phyloP scores from a whole-genome alignment of 306 rosid genomes.

The Hippophae rhamnoides region DNA sequence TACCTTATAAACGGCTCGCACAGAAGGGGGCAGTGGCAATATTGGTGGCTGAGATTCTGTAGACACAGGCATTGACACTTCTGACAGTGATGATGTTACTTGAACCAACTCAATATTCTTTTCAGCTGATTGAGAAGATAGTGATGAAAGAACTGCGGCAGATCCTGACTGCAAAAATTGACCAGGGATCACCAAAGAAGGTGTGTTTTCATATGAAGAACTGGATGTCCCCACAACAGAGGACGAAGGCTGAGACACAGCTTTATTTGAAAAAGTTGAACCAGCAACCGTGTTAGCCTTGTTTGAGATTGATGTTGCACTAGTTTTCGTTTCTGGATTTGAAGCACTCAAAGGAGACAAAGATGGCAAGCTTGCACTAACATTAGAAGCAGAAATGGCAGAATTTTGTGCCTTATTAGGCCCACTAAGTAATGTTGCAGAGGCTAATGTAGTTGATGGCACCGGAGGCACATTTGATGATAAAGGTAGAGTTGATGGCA shows the following conservation, averaged over 20 bases:
- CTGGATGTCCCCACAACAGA: constrained; percentile 44
- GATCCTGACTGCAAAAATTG: constrained; percentile 70
- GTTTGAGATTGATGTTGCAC: constrained; percentile 38
- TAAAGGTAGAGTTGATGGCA: constrained; percentile 27
- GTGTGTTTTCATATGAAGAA: constrained; percentile 37
- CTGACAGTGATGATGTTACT: constrained; percentile 44
- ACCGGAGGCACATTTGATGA: constrained; percentile 27
- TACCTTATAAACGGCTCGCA: constrained; percentile 42
- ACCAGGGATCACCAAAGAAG: constrained; percentile 73
- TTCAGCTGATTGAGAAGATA: constrained; percentile 41
- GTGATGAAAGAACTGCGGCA: constrained; percentile 39
- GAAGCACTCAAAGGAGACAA: constrained; percentile 40
- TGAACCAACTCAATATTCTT: constrained; percentile 80
- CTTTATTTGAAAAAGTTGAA: constrained; percentile 46
- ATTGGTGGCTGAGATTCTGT: constrained; percentile 68
- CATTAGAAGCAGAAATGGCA: constrained; percentile 30
- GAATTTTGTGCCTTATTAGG: constrained; percentile 42
- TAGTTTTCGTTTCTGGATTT: constrained; percentile 36
- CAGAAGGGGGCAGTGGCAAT: constrained; percentile 64
- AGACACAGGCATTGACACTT: constrained; percentile 32
- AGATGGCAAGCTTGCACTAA: constrained; percentile 37
- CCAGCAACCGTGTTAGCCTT: constrained; percentile 40
- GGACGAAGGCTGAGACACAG: constrained; percentile 41
- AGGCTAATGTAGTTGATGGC: constrained; percentile 35
- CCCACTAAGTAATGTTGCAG: constrained; percentile 42